Base-by-base conservation (phyloP, 164 flowering plant species). In the Liquidambar formosana region DNA sequence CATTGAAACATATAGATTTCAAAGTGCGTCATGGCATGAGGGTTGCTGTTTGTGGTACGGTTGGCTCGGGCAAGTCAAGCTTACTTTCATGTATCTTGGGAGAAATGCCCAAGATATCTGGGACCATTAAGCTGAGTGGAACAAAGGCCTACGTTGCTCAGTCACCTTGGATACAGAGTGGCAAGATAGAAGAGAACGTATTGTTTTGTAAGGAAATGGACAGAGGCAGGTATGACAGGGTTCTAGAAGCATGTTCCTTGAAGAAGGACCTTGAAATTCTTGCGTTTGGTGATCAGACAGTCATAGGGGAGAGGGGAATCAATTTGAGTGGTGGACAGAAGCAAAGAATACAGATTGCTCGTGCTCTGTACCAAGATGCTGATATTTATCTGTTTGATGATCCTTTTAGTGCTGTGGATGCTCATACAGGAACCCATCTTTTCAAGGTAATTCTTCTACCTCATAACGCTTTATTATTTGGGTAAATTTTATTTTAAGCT, bases 351-450 rank as follows among this genome's bases (percentile, higher is more conserved):
- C 97, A 91, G 74, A 88, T 91, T 76, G 98, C 98, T 2, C 89
- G 98, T 27, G 95, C 98, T 61, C 66, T 91, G 0, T 93, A 89
- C 76, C 97, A 91, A 74, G 91, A 91, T 81, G 89, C 97, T 41
- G 96, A 91, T 64, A 81, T 93, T 52, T 91, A 86, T 77, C 75
- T 93, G 33, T 84, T 91, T 77, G 98, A 93, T 75, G 98, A 91
- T 76, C 98, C 96, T 59, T 93, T 91, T 44, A 91, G 96, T 79
- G 94, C 98, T 23, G 97, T 93, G 49, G 98, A 93, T 84, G 97
- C 94, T 70, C 97, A 91, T 65, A 93, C 98, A 4, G 97, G 71
- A 46, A 43, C 71, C 49, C 71, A 68, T 69, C 65, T 69, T n/a
- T 69, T 69, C 22, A 69, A 69, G 72, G 72, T 69, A 72, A 38